Conservation (phyloP, 1,284 basidiomycete genomes). For the Ustilago shanxiensis region DNA sequence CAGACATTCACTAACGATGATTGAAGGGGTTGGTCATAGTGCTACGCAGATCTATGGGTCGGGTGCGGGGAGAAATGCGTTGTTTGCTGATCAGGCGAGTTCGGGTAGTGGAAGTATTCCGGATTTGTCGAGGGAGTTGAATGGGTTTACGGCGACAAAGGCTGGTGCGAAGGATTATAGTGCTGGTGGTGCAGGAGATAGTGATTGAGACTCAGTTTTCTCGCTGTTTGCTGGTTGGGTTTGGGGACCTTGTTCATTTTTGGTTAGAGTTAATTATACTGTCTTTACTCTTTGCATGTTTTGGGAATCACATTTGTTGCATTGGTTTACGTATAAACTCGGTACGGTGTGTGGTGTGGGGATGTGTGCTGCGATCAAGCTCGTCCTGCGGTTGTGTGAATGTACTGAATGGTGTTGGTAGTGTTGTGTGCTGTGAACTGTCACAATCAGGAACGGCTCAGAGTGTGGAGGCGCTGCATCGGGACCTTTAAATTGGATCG, state of each 20-base stretch:
- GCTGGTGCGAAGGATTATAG: slow-evolving; percentile 23
- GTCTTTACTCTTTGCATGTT: not conserved
- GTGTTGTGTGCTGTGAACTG: no score
- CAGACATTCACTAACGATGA: slow-evolving; percentile 53
- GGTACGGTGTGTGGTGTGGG: no score
- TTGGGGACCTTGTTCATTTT: not conserved
- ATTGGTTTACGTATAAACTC: no score
- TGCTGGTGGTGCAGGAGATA: not conserved
- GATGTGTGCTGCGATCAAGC: no score
- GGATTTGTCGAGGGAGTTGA: slow-evolving; percentile 19
- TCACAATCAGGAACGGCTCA: not conserved
- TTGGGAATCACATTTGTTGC: not conserved
- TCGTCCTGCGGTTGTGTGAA: not conserved
- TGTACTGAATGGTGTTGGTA: no score
- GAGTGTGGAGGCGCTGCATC: not conserved
- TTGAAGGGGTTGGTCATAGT: slow-evolving; percentile 59
- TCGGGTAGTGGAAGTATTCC: slow-evolving; percentile 18
- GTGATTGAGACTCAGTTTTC: not conserved
- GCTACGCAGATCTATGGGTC: slow-evolving; percentile 58
- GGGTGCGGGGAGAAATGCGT: slow-evolving; percentile 56
- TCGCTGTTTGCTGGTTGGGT: no score
- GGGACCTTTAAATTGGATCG: slow-evolving; percentile 1
- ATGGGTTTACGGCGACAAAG: slow-evolving; percentile 30
- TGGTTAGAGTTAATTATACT: no score
- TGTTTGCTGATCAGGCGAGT: slow-evolving; percentile 48